Conservation (phyloP, 2,329 filamentous ascomycete species). For the Alternaria ventricosa region DNA sequence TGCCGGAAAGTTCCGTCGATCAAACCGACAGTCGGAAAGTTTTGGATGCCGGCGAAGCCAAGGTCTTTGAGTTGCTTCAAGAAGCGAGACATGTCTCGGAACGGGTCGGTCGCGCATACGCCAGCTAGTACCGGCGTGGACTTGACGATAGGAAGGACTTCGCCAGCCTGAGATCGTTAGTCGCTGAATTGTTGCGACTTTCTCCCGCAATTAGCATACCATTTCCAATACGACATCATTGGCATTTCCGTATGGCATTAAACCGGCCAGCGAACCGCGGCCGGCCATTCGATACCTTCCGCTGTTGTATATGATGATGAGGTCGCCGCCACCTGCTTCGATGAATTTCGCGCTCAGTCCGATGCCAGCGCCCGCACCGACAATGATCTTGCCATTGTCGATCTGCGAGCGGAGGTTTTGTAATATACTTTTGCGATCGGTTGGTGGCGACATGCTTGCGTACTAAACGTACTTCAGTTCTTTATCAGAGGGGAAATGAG, state of each 20-base stretch:
- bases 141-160: slow-evolving; percentile 70
- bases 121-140: slow-evolving; percentile 72
- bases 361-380: slow-evolving; percentile 73
- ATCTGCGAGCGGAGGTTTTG: slow-evolving; percentile 60
- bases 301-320: slow-evolving; percentile 76
- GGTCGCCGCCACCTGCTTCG: slow-evolving; percentile 70
- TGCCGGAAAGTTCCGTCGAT: slow-evolving; percentile 72
- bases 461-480: not conserved
- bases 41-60: slow-evolving; percentile 74
- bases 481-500: not conserved
- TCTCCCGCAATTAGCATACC: slow-evolving; percentile 47
- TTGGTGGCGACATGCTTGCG: slow-evolving; percentile 63
- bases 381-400: slow-evolving; percentile 63
- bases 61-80: slow-evolving; percentile 65
- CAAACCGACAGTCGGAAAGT: slow-evolving; percentile 75
- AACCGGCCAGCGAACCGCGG: slow-evolving; percentile 69
- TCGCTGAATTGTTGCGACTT: rapidly evolving
- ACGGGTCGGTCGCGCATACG: slow-evolving; percentile 74
- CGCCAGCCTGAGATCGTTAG: slow-evolving; percentile 57
- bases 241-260: slow-evolving; percentile 75
- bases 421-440: slow-evolving; percentile 63
- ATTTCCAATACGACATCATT: slow-evolving; percentile 74
- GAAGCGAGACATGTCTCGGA: slow-evolving; percentile 67
- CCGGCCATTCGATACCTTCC: slow-evolving; percentile 77
- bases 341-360: slow-evolving; percentile 74